Base-by-base conservation (phyloP, 192 early-diverging fungal genomes). In the Chytriomyces confervae region DNA sequence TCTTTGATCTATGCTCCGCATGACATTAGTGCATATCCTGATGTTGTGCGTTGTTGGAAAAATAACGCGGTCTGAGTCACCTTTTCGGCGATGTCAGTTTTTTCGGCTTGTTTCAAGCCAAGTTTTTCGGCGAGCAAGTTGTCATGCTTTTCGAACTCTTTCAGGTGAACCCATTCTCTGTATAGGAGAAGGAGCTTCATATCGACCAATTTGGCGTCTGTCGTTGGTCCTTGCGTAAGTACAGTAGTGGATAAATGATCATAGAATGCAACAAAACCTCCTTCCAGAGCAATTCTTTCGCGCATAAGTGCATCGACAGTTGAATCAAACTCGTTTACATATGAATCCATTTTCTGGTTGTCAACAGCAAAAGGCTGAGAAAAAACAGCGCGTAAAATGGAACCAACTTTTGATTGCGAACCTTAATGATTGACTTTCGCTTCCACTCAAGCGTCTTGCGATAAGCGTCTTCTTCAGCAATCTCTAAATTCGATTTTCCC, bases 111-210 rank as follows among this genome's bases (percentile, higher is more conserved):
- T 73, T 91, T 91, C 24, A 51, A 43, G 13, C 66, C 45, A 13
- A 90, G 78, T 65, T 91, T 91, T 18, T 91, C 86, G 2, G 84
- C 86, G 18, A 91, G 69, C 0, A 24, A 48, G 29, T 85, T 86
- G 79, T 91, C 90, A 62, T 84, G 79, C 80, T 91, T 89, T 77
- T 91, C 89, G 79, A 91, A 91, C 67, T 91, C 90, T 79, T 91
- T 91, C 23, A 91, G 77, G 24, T 91, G 78, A 5, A 84, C 79
- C 90, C 90, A 91, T 83, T 91, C 90, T 36, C 79, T 61, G 76
- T 87, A 90, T 2, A 91, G 84, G 7, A 91, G 72, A n/a, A 89
- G 76, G 6, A 91, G 78, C 72, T 88, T 87, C 57, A 91, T 89
- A 50, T 91, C 87, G 6, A 85, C 89, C 2, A 81, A 85, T 72